Percentiles rank a stretch among this genome's conserved stretches.
These are phyloP conservation scores for Rhodotorula taiwanensis DNA, from an alignment of 768 basidiomycete species.

Conservation along the genomic window DNA sequence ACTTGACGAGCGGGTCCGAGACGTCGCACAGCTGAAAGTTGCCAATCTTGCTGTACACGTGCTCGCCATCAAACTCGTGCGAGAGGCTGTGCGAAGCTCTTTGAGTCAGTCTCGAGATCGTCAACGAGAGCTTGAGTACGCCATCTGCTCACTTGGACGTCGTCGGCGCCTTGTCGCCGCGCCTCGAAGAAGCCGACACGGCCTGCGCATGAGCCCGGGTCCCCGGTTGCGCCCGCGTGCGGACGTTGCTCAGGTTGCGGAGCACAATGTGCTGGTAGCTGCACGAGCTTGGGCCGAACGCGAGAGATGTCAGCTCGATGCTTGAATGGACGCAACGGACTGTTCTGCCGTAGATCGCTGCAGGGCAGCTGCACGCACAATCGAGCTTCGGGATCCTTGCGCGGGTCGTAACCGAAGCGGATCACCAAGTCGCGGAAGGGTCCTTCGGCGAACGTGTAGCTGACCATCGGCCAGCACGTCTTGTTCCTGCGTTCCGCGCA, in stretches of 20 bases:
- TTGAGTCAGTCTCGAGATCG: too few species aligned
- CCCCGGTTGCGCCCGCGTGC: constrained; percentile 7
- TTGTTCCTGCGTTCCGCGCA: constrained; percentile 27
- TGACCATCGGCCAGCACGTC: constrained; percentile 45
- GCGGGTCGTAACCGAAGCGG: constrained; percentile 81
- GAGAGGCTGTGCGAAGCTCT: constrained; percentile 55
- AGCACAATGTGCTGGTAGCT: constrained; percentile 92
- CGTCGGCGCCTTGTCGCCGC: background rate
- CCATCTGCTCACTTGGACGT: background rate
- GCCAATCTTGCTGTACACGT: constrained; percentile 72
- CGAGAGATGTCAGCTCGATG: too few species aligned
- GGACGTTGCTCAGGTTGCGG: constrained; percentile 56
- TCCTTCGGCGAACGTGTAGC: constrained; percentile 86
- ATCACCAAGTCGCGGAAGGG: constrained; percentile 88
- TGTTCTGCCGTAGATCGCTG: too few species aligned
- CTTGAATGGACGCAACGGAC: too few species aligned
- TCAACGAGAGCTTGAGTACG: background rate
- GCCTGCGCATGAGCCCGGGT: constrained; percentile 4
- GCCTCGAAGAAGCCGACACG: background rate
- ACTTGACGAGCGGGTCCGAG: constrained; percentile 69
- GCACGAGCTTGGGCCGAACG: background rate
- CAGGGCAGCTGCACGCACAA: too few species aligned
- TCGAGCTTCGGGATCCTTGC: constrained; percentile 62
- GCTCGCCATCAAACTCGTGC: constrained; percentile 82
- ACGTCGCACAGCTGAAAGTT: constrained; percentile 95